Conservation (phyloP, 2,329 filamentous ascomycete species). For the Cryphonectria parasitica region DNA sequence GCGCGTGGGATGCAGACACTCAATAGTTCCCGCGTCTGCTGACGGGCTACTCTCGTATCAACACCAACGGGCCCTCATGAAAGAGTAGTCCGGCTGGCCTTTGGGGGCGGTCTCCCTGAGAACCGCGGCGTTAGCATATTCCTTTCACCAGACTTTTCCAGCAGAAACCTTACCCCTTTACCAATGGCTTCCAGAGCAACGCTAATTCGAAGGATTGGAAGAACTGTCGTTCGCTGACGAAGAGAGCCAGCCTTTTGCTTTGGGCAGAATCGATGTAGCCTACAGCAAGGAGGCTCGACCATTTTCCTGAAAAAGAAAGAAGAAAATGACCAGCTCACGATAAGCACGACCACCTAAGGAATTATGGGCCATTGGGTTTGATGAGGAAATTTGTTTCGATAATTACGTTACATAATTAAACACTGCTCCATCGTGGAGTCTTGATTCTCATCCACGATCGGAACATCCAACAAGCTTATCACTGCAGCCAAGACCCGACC, state of each 20-base stretch:
- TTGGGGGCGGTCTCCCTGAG: not conserved
- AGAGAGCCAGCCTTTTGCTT: too few species aligned
- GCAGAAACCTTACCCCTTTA: too few species aligned
- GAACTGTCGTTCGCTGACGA: not conserved
- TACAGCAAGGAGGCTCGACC: too few species aligned
- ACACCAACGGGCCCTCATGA: not conserved
- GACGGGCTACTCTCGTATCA: not conserved
- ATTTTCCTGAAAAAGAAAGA: too few species aligned
- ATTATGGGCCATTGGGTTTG: not conserved
- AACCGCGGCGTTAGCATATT: not conserved
- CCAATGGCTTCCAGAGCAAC: not conserved
- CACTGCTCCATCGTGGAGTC: not conserved
- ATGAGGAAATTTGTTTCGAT: not conserved
- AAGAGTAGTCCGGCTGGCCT: not conserved
- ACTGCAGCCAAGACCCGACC: not conserved
- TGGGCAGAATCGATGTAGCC: too few species aligned
- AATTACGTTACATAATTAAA: not conserved
- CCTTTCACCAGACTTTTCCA: not conserved
- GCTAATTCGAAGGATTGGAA: not conserved
- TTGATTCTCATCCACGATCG: not conserved
- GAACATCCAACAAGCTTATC: not conserved
- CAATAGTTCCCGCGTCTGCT: constrained; percentile 2
- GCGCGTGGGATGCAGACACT: not conserved
- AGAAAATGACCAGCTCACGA: not conserved
- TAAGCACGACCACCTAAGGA: not conserved